Base-by-base conservation (phyloP, 192 early-diverging fungal genomes). In the Gamsiella multidivaricata region DNA sequence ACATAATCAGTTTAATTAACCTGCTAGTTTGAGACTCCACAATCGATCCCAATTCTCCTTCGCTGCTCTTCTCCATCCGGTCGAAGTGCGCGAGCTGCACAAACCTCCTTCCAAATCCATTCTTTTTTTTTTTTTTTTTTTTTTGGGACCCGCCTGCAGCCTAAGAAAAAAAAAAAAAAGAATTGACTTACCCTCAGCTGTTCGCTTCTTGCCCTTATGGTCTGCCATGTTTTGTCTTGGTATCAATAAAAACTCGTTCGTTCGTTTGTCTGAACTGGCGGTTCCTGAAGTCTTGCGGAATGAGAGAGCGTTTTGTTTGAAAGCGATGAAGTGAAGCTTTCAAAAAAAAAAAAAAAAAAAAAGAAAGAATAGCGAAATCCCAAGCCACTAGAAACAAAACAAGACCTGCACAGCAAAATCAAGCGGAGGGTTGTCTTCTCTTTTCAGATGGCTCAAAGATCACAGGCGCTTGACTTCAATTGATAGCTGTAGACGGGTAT, bases 181-280 rank as follows among this genome's bases (percentile, higher is more conserved):
- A 7, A 12, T 11, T 17, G 36, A 15, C 51, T 34, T 55, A 56
- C 43, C 54, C 31, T 54, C 54, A 17, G 69, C 52, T 22, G 15
- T 62, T 25, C 58, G 57, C 31, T 70, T 70, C 39, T 70, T 53
- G 31, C 66, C 51, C 49, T 53, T 53, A 22, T 41, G 61, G 20
- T 64, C 51, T 28, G 20, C 25, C 58, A 60, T 60, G 37, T 10
- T 46, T 18, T 18, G 41, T 43, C n/a, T 18, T 65, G 49, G 45
- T 46, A 65, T 29, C 18, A 54, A 41, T 15, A 12, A 32, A 32
- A 54, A 33, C 6, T 54, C 7, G 32, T 29, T 4, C 7, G 8
- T 54, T 7, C 11, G 14, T 32, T 32, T 32, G 14, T 12, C 9
- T 54, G 28, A 32, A 32, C 10, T 23, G 11, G 25, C 25, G 25